These are phyloP conservation scores for Helminthosporium solani DNA, from an alignment of 2,329 filamentous ascomycete genomes.

Conservation along the genomic window DNA sequence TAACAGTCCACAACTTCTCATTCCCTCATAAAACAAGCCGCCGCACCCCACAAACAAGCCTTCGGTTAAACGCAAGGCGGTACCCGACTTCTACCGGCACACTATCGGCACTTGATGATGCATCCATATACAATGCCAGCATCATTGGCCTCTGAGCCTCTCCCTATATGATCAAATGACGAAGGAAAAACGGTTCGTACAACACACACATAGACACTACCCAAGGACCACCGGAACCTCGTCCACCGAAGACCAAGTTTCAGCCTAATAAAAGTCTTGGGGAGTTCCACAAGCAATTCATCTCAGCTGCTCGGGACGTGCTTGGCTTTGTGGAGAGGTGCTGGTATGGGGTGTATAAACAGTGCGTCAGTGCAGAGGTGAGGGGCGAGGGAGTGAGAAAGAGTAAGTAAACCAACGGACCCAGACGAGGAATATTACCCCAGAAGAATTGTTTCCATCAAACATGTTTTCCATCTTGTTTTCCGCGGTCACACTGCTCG, in stretches of 20 bases:
- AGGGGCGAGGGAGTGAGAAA: too few relatives aligned
- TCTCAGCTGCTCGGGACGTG: neutral
- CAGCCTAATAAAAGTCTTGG: conserved; percentile 4
- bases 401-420: too few relatives aligned
- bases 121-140: neutral
- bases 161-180: neutral
- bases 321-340: conserved; percentile 3
- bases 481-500: neutral
- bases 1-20: too few relatives aligned
- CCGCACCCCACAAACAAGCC: conserved; percentile 4
- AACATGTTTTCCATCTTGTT: conserved; percentile 1
- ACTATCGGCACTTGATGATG: neutral
- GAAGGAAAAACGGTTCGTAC: neutral
- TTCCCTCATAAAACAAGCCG: neutral
- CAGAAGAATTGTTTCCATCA: too few relatives aligned
- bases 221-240: conserved; percentile 1
- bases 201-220: neutral
- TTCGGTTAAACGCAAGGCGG: conserved; percentile 2
- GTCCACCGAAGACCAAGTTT: neutral
- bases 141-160: neutral
- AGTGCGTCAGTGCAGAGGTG: too few relatives aligned
- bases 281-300: neutral
- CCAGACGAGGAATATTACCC: too few relatives aligned
- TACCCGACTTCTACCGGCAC: conserved; percentile 5
- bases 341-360: conserved; percentile 1